Evolutionary conservation across 1,284 basidiomycete species (phyloP), one percentile per base, ranked within the genome.

Genomic region (Naganishia liquefaciens): DNA sequence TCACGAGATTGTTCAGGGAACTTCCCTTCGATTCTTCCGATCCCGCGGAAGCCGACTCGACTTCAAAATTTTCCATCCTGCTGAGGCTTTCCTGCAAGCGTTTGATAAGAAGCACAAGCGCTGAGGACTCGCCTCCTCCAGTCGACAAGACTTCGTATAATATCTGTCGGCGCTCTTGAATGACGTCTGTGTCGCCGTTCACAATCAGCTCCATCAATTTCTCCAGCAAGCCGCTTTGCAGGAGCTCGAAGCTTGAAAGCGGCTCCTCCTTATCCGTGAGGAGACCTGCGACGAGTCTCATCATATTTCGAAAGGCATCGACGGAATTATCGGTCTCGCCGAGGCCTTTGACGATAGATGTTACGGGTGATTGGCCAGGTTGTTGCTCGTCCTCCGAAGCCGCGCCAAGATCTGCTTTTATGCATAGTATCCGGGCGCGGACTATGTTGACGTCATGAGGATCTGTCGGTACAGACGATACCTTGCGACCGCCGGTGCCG

Each of bases 171-270:
- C 91, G 85, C 43, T 83, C 68, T 75, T 77, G 40, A 84, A 1
- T 70, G 69, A 3, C 73, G 87, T 87, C 81, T 51, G 79, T 79
- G 9, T 84, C 83, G 50, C 84, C 80, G 67, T 87, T 86, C 3
- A 89, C 90, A 5, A 91, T 86, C 78, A 93, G 93, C 52, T 85
- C 84, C 62, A 98, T 84, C 47, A 99, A 77, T 2, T 87, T 88
- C 70, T 96, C 93, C 1, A 98, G 88, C 0, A 97, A 84, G 2
- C 94, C 95, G 72, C 92, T 95, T 73, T 96, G 90, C 62, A 97
- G 81, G 46, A 99, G 80, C 80, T 99, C 96, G 71, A 98, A 99
- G 77, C 93, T 96, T 0, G 94, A 97, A 13, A 98, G 86, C 11
- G 92, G 89, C 43, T 81, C 77, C 23, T 78, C 77, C 51, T 73